Conservation (phyloP, 306 rosid genomes). For the Herpetospermum pedunculosum region DNA sequence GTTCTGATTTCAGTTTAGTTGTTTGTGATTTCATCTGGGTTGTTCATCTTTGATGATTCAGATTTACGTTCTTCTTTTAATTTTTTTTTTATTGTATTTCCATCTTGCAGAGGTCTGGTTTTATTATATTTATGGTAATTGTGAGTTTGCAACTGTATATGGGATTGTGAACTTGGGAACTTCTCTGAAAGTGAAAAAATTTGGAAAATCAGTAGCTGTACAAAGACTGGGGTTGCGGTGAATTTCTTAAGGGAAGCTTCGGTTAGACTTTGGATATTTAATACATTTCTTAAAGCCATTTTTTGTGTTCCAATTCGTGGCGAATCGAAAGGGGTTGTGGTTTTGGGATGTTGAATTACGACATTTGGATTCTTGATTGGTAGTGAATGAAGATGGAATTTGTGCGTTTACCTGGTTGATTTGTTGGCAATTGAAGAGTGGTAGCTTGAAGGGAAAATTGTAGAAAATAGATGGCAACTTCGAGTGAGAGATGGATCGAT, state of each 20-base stretch:
- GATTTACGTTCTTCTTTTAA: not conserved
- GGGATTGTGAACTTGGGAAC: not conserved
- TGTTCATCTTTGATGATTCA: not conserved
- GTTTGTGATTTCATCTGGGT: not conserved
- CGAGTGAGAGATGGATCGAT: conserved; percentile 65
- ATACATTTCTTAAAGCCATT: not conserved
- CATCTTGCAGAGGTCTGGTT: not conserved
- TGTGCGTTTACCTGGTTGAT: conserved; percentile 9
- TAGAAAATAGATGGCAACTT: conserved; percentile 33
- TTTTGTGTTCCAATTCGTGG: not conserved
- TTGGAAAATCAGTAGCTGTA: not conserved
- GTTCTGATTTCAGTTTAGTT: not conserved
- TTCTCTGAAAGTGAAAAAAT: not conserved
- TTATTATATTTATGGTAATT: not conserved
- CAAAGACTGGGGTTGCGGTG: not conserved
- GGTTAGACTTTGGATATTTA: not conserved
- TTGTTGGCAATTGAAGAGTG: conserved; percentile 10
- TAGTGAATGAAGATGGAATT: conserved; percentile 33
- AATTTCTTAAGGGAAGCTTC: conserved; percentile 1
- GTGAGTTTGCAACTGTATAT: not conserved
- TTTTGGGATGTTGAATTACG: conserved; percentile 42
- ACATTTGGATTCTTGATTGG: conserved; percentile 47
- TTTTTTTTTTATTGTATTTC: not conserved
- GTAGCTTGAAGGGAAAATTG: conserved; percentile 1
- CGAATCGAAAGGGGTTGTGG: not conserved